Percentiles rank a stretch among this genome's conserved stretches.
Conservation (phyloP, 2,329 filamentous ascomycete species). For the Cordyceps cateniannulata region DNA sequence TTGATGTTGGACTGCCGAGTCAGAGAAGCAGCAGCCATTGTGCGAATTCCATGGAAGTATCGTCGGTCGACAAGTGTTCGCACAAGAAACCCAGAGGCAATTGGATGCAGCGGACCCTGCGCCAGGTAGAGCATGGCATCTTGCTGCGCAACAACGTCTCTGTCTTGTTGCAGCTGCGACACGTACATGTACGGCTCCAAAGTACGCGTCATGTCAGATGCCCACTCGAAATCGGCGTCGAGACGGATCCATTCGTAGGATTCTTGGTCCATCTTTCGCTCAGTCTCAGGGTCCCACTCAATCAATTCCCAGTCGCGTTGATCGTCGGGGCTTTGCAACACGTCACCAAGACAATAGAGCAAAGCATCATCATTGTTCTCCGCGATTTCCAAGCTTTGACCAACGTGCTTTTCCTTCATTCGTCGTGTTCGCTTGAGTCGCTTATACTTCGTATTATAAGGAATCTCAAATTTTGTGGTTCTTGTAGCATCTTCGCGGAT, state of each 20-base stretch:
- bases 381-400: constrained; percentile 53
- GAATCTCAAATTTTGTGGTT: constrained; percentile 77
- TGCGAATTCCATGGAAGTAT: constrained; percentile 90
- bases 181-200: constrained; percentile 97
- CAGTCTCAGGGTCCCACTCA: constrained; percentile 86
- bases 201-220: constrained; percentile 72
- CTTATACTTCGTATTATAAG: constrained; percentile 99
- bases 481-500: constrained; percentile 81
- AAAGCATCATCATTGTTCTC: constrained; percentile 71
- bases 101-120: constrained; percentile 60
- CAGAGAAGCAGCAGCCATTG: constrained; percentile 73
- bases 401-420: constrained; percentile 66
- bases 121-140: constrained; percentile 71
- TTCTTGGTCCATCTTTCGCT: constrained; percentile 87
- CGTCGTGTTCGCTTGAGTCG: constrained; percentile 82
- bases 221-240: constrained; percentile 98
- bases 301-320: constrained; percentile 74
- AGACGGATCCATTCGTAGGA: constrained; percentile 98
- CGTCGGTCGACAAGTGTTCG: constrained; percentile 85
- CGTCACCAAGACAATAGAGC: constrained; percentile 87
- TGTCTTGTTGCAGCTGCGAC: constrained; percentile 92
- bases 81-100: constrained; percentile 83
- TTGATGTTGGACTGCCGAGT: constrained; percentile 66
- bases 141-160: constrained; percentile 86
- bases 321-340: constrained; percentile 77